Conservation (phyloP, 805 yeast species). For the Kodamaea sagamina region DNA sequence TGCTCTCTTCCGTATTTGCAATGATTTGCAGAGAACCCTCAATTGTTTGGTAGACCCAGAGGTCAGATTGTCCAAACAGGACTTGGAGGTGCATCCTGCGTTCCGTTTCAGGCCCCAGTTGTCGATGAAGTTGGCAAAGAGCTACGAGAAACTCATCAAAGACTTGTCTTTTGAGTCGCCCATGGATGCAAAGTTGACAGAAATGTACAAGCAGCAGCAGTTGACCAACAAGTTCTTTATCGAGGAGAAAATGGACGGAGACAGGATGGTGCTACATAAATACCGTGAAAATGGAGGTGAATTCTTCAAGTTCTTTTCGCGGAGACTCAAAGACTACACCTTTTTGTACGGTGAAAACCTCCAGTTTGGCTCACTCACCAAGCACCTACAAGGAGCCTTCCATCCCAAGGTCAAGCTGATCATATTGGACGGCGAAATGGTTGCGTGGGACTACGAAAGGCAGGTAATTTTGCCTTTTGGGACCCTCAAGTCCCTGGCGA, state of each 20-base stretch:
- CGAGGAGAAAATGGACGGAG: slow-evolving; percentile 95
- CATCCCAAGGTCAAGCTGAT: slow-evolving; percentile 38
- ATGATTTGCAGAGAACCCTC: slow-evolving; percentile 62
- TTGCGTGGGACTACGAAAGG: slow-evolving; percentile 71
- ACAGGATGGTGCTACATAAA: slow-evolving; percentile 78
- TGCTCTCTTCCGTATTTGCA: slow-evolving; percentile 62
- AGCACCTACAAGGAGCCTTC: slow-evolving; percentile 46
- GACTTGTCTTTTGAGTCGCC: slow-evolving; percentile 39
- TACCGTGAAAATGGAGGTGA: slow-evolving; percentile 26
- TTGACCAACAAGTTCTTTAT: slow-evolving; percentile 51
- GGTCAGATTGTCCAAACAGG: slow-evolving; percentile 41
- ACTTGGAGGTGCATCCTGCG: slow-evolving; percentile 45
- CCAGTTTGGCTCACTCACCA: slow-evolving; percentile 56
- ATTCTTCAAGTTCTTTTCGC: slow-evolving; percentile 58
- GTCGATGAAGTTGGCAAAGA: slow-evolving; percentile 55
- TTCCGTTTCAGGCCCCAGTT: slow-evolving; percentile 76
- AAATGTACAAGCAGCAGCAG: slow-evolving; percentile 17
- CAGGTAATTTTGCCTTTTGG: slow-evolving; percentile 74
- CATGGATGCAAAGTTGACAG: slow-evolving; percentile 21
- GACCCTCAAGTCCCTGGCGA: slow-evolving; percentile 69
- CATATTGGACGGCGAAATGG: slow-evolving; percentile 90
- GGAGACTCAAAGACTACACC: slow-evolving; percentile 75
- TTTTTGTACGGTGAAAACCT: slow-evolving; percentile 60
- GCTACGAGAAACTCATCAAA: slow-evolving; percentile 53
- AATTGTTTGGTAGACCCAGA: slow-evolving; percentile 52